Conservation (phyloP, 2,329 filamentous ascomycete species). For the Emmonsiellopsis sp. region DNA sequence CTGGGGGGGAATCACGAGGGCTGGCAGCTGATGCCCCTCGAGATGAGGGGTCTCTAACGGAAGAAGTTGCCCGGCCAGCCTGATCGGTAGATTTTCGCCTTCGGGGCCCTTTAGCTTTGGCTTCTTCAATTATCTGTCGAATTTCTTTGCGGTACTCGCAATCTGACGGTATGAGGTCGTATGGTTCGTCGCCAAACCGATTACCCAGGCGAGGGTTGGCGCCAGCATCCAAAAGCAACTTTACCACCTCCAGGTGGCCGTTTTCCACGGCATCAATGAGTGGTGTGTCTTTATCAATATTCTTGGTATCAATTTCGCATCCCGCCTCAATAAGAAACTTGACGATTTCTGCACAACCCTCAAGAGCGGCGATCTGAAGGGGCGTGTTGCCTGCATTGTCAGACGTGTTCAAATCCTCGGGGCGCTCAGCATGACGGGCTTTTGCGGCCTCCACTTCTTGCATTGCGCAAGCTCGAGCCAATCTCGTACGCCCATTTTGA, state of each 20-base stretch:
- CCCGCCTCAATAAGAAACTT: slow-evolving; percentile 75
- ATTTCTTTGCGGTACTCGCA: slow-evolving; percentile 73
- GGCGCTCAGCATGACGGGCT: slow-evolving; percentile 63
- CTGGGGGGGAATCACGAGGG: slow-evolving; percentile 34
- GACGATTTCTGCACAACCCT: slow-evolving; percentile 79
- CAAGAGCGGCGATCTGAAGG: slow-evolving; percentile 81
- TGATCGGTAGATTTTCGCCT: slow-evolving; percentile 35
- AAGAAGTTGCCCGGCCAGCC: slow-evolving; percentile 17
- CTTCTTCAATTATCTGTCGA: slow-evolving; percentile 56
- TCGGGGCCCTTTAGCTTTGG: slow-evolving; percentile 47
- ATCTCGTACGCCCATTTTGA: slow-evolving; percentile 79
- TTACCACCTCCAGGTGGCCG: slow-evolving; percentile 80
- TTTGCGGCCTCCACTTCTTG: slow-evolving; percentile 74
- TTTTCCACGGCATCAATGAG: slow-evolving; percentile 96
- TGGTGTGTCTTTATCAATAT: slow-evolving; percentile 78
- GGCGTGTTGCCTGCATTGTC: slow-evolving; percentile 97
- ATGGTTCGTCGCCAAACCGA: slow-evolving; percentile 81
- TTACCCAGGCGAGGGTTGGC: slow-evolving; percentile 89
- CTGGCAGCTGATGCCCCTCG: slow-evolving; percentile 36
- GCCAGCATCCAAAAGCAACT: slow-evolving; percentile 70
- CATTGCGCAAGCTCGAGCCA: slow-evolving; percentile 82
- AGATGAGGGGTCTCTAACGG: slow-evolving; percentile 29
- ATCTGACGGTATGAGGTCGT: slow-evolving; percentile 70
- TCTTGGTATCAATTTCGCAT: slow-evolving; percentile 72
- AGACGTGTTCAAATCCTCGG: slow-evolving; percentile 77